Conservation (phyloP, 202 grass and related monocot species). For the Brachypodium distachyon region DNA sequence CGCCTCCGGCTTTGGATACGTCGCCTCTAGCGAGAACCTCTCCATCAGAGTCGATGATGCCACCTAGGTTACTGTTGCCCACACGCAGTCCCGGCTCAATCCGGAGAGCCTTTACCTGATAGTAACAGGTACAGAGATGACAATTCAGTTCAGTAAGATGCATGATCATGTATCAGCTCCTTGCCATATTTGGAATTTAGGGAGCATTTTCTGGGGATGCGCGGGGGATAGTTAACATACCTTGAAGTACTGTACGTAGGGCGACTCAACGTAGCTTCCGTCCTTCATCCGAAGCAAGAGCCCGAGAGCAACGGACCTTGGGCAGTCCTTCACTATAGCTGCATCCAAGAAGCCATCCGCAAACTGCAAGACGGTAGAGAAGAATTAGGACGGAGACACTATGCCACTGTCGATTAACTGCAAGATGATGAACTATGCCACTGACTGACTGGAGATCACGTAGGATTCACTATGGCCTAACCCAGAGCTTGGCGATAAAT, state of each 20-base stretch:
- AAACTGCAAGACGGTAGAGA: slow-evolving; percentile 44
- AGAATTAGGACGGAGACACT: not conserved
- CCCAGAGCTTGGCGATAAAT: not conserved
- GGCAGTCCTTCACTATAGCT: slow-evolving; percentile 78
- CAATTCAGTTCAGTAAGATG: not conserved
- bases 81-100: slow-evolving; percentile 67
- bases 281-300: slow-evolving; percentile 69
- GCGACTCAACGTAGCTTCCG: slow-evolving; percentile 63
- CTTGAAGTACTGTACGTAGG: slow-evolving; percentile 86
- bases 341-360: slow-evolving; percentile 94
- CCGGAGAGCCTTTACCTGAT: slow-evolving; percentile 75
- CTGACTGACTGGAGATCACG: not conserved
- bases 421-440: not conserved
- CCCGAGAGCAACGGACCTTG: slow-evolving; percentile 39
- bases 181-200: not conserved
- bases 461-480: no score
- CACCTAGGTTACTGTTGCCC: slow-evolving; percentile 43
- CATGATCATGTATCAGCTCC: not conserved
- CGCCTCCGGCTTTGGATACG: not conserved
- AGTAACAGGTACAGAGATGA: not conserved
- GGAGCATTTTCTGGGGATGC: not conserved
- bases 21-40: slow-evolving; percentile 84
- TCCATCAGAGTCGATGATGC: slow-evolving; percentile 85
- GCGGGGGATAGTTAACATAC: slow-evolving; percentile 8
- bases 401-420: no score